Percentiles rank a stretch among this genome's conserved stretches.
Conservation (phyloP, 2,329 filamentous ascomycete genomes). For the Cladophialophora immunda region DNA sequence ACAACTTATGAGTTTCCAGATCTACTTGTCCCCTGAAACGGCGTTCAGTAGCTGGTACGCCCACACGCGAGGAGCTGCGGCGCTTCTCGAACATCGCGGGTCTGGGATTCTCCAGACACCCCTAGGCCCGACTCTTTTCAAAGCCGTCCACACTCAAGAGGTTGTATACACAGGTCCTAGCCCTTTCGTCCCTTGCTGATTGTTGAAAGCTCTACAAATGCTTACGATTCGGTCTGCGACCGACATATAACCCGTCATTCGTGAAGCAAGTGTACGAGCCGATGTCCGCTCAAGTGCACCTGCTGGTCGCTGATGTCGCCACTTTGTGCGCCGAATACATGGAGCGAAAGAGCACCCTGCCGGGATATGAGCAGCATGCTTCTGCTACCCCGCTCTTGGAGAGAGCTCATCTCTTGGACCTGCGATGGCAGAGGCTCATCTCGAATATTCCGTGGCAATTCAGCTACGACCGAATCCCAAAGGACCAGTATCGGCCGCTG, state of each 20-base stretch:
- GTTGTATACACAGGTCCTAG: background rate
- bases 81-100: background rate
- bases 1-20: background rate
- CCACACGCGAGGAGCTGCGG: background rate
- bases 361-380: background rate
- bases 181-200: background rate
- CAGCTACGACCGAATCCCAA: background rate
- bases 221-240: background rate
- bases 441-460: background rate
- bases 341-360: too few species aligned
- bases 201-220: constrained; percentile 5
- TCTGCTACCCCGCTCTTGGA: background rate
- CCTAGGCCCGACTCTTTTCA: background rate
- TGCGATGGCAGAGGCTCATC: background rate
- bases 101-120: background rate
- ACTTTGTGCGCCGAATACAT: background rate
- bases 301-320: background rate
- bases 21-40: background rate
- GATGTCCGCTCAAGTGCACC: background rate
- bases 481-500: background rate
- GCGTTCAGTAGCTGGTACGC: background rate
- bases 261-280: background rate
- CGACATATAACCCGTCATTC: background rate
- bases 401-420: background rate
- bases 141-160: constrained; percentile 3